These are phyloP conservation scores for Kalanchoe fedtschenkoi DNA, from an alignment of 164 flowering plant genomes.

Conservation along the genomic window DNA sequence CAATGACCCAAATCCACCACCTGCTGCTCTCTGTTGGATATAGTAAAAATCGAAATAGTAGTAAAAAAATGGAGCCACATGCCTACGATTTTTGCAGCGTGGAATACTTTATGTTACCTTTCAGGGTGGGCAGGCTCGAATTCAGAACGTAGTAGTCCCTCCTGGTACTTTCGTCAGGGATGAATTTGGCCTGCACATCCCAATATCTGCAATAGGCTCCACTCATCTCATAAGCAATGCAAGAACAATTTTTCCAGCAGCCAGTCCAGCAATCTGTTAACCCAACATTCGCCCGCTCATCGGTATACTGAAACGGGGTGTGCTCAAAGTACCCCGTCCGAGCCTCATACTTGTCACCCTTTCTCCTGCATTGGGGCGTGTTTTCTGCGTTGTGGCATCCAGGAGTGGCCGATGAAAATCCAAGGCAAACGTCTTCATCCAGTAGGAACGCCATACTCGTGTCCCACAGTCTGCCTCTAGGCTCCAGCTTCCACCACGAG, in stretches of 20 bases:
- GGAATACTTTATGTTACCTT: neutral
- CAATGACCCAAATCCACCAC: slow-evolving; percentile 4
- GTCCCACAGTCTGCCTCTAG: neutral
- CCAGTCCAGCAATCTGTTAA: slow-evolving; percentile 12
- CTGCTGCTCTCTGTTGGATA: neutral
- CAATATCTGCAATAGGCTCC: slow-evolving; percentile 14
- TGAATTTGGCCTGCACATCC: neutral
- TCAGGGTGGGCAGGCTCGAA: neutral
- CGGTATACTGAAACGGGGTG: neutral
- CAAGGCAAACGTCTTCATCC: slow-evolving; percentile 3
- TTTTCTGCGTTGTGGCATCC: neutral
- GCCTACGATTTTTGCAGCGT: neutral
- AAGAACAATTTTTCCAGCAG: slow-evolving; percentile 18
- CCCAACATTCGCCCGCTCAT: neutral
- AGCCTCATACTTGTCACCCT: neutral
- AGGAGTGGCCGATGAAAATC: neutral
- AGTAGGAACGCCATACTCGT: neutral
- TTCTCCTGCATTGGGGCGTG: neutral
- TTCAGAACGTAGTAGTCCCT: neutral
- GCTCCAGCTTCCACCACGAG: slow-evolving; percentile 5
- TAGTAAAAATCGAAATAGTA: neutral
- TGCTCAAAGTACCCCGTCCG: slow-evolving; percentile 3
- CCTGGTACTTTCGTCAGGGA: neutral
- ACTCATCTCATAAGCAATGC: slow-evolving; percentile 16
- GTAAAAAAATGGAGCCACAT: neutral